A percentile compares a stretch with the other conserved stretches of the same genome.
Evolutionary conservation across 2,329 filamentous ascomycete genomes (phyloP).

Genomic region (Phialocephala subalpina): DNA sequence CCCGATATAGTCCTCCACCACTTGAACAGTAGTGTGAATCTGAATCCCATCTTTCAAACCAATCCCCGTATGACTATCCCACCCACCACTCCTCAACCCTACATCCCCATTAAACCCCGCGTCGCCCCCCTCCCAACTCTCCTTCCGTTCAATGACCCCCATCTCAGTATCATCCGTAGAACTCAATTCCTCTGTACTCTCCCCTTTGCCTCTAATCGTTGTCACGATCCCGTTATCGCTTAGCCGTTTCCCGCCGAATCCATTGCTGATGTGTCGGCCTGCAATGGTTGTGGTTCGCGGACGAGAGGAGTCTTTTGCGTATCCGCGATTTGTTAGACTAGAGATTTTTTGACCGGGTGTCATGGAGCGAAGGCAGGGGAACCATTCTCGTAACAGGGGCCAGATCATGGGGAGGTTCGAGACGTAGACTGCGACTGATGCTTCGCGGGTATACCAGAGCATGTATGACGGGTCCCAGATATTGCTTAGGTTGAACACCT

Average conservation of each 20-base stretch:
- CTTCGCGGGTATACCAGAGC: slow-evolving; percentile 60
- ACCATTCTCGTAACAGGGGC: slow-evolving; percentile 40
- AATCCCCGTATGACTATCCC: not conserved
- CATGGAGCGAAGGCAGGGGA: slow-evolving; percentile 23
- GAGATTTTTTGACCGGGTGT: slow-evolving; percentile 22
- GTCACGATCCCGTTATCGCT: slow-evolving; percentile 22
- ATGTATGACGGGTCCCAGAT: slow-evolving; percentile 43
- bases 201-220: slow-evolving; percentile 23
- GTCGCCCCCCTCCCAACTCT: slow-evolving; percentile 9
- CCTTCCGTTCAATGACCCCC: slow-evolving; percentile 8
- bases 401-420: slow-evolving; percentile 60
- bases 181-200: slow-evolving; percentile 23
- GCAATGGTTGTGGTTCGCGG: slow-evolving; percentile 20
- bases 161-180: slow-evolving; percentile 22
- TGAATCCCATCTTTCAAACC: not conserved
- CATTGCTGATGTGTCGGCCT: slow-evolving; percentile 14
- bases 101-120: not conserved
- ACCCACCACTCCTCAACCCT: not conserved
- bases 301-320: not conserved
- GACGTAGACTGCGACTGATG: slow-evolving; percentile 59
- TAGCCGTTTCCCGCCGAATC: slow-evolving; percentile 22
- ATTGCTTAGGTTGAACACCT: slow-evolving; percentile 50
- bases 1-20: slow-evolving; percentile 6
- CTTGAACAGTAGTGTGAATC: slow-evolving; percentile 3
- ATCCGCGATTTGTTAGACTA: slow-evolving; percentile 1